Evolutionary conservation across 1,139 yeast species (phyloP).

Genomic region (Chernovozyma sophiae-reginae): DNA sequence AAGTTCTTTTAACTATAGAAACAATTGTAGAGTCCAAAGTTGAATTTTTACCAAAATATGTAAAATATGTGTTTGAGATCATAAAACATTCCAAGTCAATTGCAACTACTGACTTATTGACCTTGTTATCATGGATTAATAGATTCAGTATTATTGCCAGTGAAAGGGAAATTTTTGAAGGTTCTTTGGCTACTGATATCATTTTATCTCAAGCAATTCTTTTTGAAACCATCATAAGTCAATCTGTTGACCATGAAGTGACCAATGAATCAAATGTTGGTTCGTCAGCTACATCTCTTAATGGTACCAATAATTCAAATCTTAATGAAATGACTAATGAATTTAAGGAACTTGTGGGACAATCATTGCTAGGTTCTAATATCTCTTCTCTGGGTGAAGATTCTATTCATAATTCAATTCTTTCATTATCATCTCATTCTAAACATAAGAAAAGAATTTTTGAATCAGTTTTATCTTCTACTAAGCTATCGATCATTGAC

Average conservation of each 20-base stretch:
- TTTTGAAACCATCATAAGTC: slow-evolving; percentile 11
- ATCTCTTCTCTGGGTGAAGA: background rate
- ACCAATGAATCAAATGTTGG: background rate
- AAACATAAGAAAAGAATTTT: slow-evolving; percentile 48
- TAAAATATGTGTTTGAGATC: slow-evolving; percentile 34
- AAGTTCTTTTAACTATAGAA: slow-evolving; percentile 34
- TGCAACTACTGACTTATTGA: slow-evolving; percentile 53
- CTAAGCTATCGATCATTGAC: slow-evolving; percentile 25
- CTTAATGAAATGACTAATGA: no score
- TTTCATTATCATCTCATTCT: slow-evolving; percentile 6
- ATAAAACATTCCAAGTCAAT: slow-evolving; percentile 28
- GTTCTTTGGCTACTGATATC: slow-evolving; percentile 1
- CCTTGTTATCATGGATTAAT: slow-evolving; percentile 56
- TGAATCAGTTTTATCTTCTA: slow-evolving; percentile 36
- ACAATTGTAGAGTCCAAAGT: slow-evolving; percentile 28
- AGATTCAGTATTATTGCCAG: slow-evolving; percentile 22
- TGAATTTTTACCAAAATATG: slow-evolving; percentile 28
- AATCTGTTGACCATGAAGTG: background rate
- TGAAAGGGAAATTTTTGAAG: slow-evolving; percentile 3
- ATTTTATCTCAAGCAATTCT: slow-evolving; percentile 7
- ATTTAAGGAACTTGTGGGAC: background rate
- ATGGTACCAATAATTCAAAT: no score
- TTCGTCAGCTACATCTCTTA: no score
- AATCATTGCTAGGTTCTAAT: background rate
- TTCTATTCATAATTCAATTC: background rate